Percentiles rank a stretch among this genome's conserved stretches.
These are phyloP conservation scores for Tylopilus subfusipes DNA, from an alignment of 768 basidiomycete species.

Conservation along the genomic window DNA sequence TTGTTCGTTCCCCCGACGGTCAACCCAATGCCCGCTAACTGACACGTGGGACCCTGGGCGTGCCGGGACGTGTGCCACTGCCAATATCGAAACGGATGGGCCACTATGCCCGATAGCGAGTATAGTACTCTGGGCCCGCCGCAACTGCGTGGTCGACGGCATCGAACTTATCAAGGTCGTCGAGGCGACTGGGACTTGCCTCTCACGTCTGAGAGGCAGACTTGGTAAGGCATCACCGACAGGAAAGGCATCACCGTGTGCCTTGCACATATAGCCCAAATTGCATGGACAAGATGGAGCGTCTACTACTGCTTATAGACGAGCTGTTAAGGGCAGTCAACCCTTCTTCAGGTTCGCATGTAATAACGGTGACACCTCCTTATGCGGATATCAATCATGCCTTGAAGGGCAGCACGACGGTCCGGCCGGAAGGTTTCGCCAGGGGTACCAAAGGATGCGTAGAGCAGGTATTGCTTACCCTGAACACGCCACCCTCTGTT, in stretches of 20 bases:
- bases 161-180: conserved; percentile 9
- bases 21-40: conserved; percentile 10
- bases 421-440: conserved; percentile 13
- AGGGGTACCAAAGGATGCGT: conserved; percentile 16
- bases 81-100: conserved; percentile 4
- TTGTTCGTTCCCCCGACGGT: conserved; percentile 3
- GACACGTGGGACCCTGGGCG: conserved; percentile 9
- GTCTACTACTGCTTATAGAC: conserved; percentile 7
- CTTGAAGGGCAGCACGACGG: conserved; percentile 4
- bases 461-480: conserved; percentile 13
- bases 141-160: conserved; percentile 4
- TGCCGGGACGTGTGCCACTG: conserved; percentile 7
- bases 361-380: conserved; percentile 12
- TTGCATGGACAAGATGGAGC: not conserved
- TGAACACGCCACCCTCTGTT: conserved; percentile 21
- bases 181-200: conserved; percentile 4
- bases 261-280: conserved; percentile 14
- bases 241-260: conserved; percentile 13
- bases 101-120: conserved; percentile 11
- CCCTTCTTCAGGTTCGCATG: conserved; percentile 7
- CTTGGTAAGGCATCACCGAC: conserved; percentile 2
- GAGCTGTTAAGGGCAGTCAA: conserved; percentile 6
- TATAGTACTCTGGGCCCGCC: conserved; percentile 6
- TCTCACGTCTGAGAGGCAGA: conserved; percentile 9
- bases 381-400: not conserved